Evolutionary conservation across 805 yeast genomes (phyloP), one percentile per base, ranked within the genome.

Genomic region (Pachysolen tannophilus): DNA sequence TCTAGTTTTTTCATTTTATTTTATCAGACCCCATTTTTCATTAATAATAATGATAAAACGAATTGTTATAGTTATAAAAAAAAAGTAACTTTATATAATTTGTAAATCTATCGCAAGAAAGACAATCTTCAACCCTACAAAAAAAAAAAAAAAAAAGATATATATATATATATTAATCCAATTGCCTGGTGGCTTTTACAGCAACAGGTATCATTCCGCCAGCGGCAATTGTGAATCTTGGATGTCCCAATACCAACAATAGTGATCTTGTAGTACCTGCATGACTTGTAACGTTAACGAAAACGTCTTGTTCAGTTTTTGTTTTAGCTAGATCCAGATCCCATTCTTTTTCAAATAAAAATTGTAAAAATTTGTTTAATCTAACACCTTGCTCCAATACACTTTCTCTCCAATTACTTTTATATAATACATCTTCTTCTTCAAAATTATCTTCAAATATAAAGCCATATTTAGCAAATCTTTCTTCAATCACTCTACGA

Each of bases 191-290:
- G 7, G 55, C 79, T 47, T 69, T 71, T 16, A 77, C 65, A 3
- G 76, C 72, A 20, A 72, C 60, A 3, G 78, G 77, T 10, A 78
- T 71, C 64, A 75, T 67, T n/a, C 80, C 79, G 6, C 83, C 82
- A 1, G 83, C 76, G 21, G 76, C 68, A 30, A 78, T 67, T 17
- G 75, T 63, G 46, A 75, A 69, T n/a, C 63, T 58, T 38, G 82
- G 62, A 49, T 78, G 83, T 4, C 65, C 61, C 34, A 69, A 46
- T 1, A 67, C 78, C 26, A 75, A 63, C 10, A 76, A 55, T 5
- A 69, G 52, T 19, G 74, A 62, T 36, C 71, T 56, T 23, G 75
- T 75, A 29, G 75, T 75, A 2, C 82, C 82, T 3, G 78, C 75
- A 46, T 76, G 82, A 15, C 79, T 71, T 2, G 82, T 72, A 20